Evolutionary conservation across 2,329 filamentous ascomycete genomes (phyloP).

Genomic region (Neophaeococcomyces aloes): DNA sequence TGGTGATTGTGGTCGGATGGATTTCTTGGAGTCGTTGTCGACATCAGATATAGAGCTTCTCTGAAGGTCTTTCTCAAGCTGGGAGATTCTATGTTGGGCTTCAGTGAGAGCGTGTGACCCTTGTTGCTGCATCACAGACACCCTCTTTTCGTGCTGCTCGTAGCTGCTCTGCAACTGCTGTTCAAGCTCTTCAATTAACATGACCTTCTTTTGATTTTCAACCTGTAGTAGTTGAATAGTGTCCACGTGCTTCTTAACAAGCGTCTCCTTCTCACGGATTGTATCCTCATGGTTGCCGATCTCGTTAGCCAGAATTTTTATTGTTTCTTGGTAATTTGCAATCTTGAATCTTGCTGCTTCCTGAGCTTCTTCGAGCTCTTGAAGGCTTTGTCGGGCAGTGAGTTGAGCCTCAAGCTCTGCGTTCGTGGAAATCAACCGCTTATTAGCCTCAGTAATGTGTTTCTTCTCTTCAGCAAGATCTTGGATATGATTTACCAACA

Average conservation of each 20-base stretch:
- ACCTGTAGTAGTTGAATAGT: slow-evolving; percentile 42
- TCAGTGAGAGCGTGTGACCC: slow-evolving; percentile 68
- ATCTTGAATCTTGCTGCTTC: slow-evolving; percentile 32
- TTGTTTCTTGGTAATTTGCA: slow-evolving; percentile 40
- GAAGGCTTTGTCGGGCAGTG: slow-evolving; percentile 14
- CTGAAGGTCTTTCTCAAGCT: slow-evolving; percentile 54
- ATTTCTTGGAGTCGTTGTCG: slow-evolving; percentile 21
- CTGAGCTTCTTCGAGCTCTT: slow-evolving; percentile 26
- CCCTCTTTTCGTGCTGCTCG: slow-evolving; percentile 84
- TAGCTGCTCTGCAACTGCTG: slow-evolving; percentile 93
- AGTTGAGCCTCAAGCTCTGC: slow-evolving; percentile 20
- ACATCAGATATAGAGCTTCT: slow-evolving; percentile 43
- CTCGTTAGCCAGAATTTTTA: slow-evolving; percentile 44
- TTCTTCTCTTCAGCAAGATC: slow-evolving; percentile 20
- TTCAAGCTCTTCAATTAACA: slow-evolving; percentile 88
- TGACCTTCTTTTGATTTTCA: slow-evolving; percentile 80
- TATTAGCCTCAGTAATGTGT: slow-evolving; percentile 14
- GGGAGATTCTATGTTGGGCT: slow-evolving; percentile 53
- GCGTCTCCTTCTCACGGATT: slow-evolving; percentile 33
- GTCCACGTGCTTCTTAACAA: slow-evolving; percentile 37
- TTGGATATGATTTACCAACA: slow-evolving; percentile 20
- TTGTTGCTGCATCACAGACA: slow-evolving; percentile 71
- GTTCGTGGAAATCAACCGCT: slow-evolving; percentile 17
- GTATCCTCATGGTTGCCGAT: slow-evolving; percentile 38
- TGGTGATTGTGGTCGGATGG: slow-evolving; percentile 30